Evolutionary conservation across 345 rosid species (phyloP).

Genomic region (Eucalyptus cloeziana): DNA sequence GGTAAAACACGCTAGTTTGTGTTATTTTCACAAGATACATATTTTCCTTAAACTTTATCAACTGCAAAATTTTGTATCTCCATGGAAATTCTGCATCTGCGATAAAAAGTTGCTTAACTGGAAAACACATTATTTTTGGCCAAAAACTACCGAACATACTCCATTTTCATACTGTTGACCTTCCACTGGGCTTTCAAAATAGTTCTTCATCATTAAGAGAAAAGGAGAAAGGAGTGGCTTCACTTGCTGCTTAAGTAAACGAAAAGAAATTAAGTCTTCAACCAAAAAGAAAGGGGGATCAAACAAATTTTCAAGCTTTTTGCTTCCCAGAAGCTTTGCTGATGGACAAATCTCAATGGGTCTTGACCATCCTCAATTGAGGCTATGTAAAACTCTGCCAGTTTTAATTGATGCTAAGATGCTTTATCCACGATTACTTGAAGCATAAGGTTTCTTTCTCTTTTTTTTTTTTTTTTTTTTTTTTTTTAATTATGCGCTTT

Average conservation of each 20-base stretch:
- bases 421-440: background rate
- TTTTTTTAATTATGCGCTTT: background rate
- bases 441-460: background rate
- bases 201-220: background rate
- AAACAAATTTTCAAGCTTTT: background rate
- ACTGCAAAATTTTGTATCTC: background rate
- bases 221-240: background rate
- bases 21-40: background rate
- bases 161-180: background rate
- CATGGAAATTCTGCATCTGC: background rate
- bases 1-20: background rate
- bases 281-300: background rate
- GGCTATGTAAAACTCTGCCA: background rate
- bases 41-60: background rate
- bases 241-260: background rate
- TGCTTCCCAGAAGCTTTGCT: background rate
- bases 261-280: background rate
- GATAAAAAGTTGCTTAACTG: background rate
- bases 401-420: background rate
- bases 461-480: background rate
- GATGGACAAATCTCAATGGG: background rate
- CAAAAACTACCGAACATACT: background rate
- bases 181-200: background rate
- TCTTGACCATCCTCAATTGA: background rate
- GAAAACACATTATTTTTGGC: background rate